Percentiles rank a stretch among this genome's conserved stretches.
Conservation (phyloP, 1,284 basidiomycete species). For the Cryptococcus sp. region DNA sequence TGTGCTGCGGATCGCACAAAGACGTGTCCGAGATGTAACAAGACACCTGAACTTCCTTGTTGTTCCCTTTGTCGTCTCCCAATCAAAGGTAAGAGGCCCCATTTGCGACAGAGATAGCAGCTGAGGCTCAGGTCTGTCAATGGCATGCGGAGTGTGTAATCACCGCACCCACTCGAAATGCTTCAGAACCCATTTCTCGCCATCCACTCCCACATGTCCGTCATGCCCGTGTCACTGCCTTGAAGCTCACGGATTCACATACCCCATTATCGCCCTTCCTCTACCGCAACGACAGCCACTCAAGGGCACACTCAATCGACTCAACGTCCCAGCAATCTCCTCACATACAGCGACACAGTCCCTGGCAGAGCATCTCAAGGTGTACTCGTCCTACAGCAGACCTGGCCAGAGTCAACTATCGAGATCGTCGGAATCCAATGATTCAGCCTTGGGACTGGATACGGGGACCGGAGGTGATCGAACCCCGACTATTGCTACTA, state of each 20-base stretch:
- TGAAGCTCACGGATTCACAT: constrained; percentile 12
- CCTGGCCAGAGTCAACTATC: background rate
- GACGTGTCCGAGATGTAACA: constrained; percentile 55
- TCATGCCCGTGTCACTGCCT: constrained; percentile 37
- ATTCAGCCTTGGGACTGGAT: background rate
- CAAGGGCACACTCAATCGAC: background rate
- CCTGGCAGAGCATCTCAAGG: background rate
- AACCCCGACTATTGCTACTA: background rate
- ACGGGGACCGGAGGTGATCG: background rate
- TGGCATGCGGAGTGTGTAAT: constrained; percentile 60
- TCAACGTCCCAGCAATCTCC: background rate
- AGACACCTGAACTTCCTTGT: constrained; percentile 50
- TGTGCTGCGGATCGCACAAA: constrained; percentile 10
- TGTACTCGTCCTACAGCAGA: too few relatives aligned
- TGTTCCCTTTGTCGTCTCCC: constrained; percentile 74
- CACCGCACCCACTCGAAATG: constrained; percentile 67
- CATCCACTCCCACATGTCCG: constrained; percentile 23
- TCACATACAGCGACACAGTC: background rate
- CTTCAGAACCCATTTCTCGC: constrained; percentile 23
- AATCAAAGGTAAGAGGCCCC: constrained; percentile 59
- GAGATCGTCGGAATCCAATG: background rate
- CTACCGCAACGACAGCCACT: background rate
- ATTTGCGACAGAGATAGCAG: background rate
- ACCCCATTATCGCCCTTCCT: constrained; percentile 6
- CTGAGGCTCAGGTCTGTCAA: constrained; percentile 58